Evolutionary conservation across 2,329 filamentous ascomycete genomes (phyloP), one percentile per base, ranked within the genome.

Genomic region (Rhynchosporium agropyri): DNA sequence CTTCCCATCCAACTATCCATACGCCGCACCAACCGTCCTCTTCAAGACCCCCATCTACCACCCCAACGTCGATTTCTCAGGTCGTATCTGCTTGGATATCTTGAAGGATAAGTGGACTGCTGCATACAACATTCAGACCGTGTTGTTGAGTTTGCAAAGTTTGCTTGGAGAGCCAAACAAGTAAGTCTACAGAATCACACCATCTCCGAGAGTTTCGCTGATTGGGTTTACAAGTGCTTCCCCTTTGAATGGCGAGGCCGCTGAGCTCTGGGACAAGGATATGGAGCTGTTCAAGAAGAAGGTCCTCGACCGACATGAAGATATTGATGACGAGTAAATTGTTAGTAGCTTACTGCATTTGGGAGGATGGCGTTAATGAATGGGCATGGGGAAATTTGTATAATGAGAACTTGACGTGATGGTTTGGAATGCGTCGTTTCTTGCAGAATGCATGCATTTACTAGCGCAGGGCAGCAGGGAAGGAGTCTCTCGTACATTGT

Each of bases 21-120:
- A 97, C 77, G 85, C 89, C 1, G 86, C 95, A 28, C 95, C 95
- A 0, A 92, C 89, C 2, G 95, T 99, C 20, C 84, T 97, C 64
- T 99, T 97, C 87, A 96, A 93, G 81, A 99, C 96, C 6, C 95
- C 95, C 43, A 97, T 99, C 79, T 99, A 98, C 82, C 95, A 99
- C 78, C 95, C 95, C 60, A 99, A 99, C 73, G 91, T 99, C 71
- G 95, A 99, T 79, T 97, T 99, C 80, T 93, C 90, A 3, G 95
- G 95, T 46, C 86, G 95, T 62, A 99, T 99, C 78, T 99, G 95
- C 77, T 83, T 99, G 65, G 96, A 99, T 74, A 99, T 99, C 70
- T 83, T 99, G 68, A 98, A 97, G 83, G 95, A 98, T 78, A 97
- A 97, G 81, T 99, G 95, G 95, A 97, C 92, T 64, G 92, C 95